Evolutionary conservation across 441 rosid genomes (phyloP), one percentile per base, ranked within the genome.

Genomic region (Francoa sonchifolia): DNA sequence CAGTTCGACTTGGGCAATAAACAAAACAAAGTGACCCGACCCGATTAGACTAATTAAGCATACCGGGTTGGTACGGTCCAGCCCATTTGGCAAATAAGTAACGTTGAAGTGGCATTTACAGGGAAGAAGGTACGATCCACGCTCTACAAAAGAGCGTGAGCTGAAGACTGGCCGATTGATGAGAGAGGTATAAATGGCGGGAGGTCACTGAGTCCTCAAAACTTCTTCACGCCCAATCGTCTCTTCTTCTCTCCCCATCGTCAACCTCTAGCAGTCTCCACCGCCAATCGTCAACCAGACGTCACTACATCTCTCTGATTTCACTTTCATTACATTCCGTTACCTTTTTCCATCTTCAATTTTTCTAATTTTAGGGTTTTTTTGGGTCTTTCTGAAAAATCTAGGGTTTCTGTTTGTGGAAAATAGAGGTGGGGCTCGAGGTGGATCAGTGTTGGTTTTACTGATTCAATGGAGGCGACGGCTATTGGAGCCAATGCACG

Each of bases 381-480:
- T 21, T 35, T 34, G 1, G 11, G 8, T 33, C 19, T 25, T 8
- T 1, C 28, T 7, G 15, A 27, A 34, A 68, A 43, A 29, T 62
- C 59, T 61, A 61, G 70, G 72, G 30, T 22, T 49, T 9, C n/a
- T n/a, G n/a, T 14, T 50, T 4, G 34, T 12, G 12, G 7, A 44
- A 33, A 19, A 48, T 59, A 54, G 27, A 33, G n/a, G 58, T 16
- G 26, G 54, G 20, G 25, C 33, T 42, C 48, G 50, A 55, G 49
- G 34, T 56, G 60, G 54, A 42, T 62, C 38, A 19, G 50, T 49
- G 14, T 44, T 34, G 39, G 54, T 29, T 47, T 34, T 13, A 57
- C 39, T 20, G 45, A 52, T 29, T 67, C 5, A 53, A 85, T 83
- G 99, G 99, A 82, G 72, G 77, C 82, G 33, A 47, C 75, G 67